Percentiles rank a stretch among this genome's conserved stretches.
These are phyloP conservation scores for Flaveria bidentis DNA, from an alignment of 129 eudicot species.

Conservation along the genomic window DNA sequence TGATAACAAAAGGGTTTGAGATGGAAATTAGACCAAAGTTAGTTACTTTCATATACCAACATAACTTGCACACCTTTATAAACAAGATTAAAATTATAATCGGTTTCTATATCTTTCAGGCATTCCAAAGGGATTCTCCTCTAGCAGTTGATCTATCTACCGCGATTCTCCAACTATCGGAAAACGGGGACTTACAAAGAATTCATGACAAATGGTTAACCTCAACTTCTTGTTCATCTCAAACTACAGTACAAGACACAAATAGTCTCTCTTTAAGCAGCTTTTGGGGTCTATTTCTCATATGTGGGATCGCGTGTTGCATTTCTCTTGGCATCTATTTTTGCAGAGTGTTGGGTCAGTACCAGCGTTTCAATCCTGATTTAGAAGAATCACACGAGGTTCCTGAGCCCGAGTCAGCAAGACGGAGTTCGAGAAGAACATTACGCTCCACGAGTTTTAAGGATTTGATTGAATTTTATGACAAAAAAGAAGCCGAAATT, in stretches of 20 bases:
- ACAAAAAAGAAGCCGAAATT: slow-evolving; percentile 64
- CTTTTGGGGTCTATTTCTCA: slow-evolving; percentile 86
- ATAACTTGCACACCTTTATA: neutral
- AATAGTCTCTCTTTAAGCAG: slow-evolving; percentile 66
- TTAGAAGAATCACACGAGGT: slow-evolving; percentile 43
- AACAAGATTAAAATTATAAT: neutral
- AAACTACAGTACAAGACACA: slow-evolving; percentile 36
- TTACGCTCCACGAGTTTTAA: slow-evolving; percentile 50
- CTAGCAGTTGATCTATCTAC: slow-evolving; percentile 68
- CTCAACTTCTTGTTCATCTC: slow-evolving; percentile 36
- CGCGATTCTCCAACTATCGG: slow-evolving; percentile 61
- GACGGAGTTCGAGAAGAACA: slow-evolving; percentile 36
- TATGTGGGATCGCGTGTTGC: slow-evolving; percentile 65
- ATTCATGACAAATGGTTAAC: slow-evolving; percentile 68
- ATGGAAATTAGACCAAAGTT: neutral
- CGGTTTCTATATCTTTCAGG: slow-evolving; percentile 39
- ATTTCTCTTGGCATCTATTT: slow-evolving; percentile 50
- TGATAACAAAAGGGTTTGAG: neutral
- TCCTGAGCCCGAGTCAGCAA: slow-evolving; percentile 46
- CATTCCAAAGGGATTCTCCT: slow-evolving; percentile 75
- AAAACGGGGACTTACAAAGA: slow-evolving; percentile 61
- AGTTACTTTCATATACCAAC: neutral
- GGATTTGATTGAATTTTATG: slow-evolving; percentile 58
- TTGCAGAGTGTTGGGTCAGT: slow-evolving; percentile 56
- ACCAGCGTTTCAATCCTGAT: slow-evolving; percentile 52